These are phyloP conservation scores for Tricholomella constricta DNA, from an alignment of 768 basidiomycete genomes.

Conservation along the genomic window DNA sequence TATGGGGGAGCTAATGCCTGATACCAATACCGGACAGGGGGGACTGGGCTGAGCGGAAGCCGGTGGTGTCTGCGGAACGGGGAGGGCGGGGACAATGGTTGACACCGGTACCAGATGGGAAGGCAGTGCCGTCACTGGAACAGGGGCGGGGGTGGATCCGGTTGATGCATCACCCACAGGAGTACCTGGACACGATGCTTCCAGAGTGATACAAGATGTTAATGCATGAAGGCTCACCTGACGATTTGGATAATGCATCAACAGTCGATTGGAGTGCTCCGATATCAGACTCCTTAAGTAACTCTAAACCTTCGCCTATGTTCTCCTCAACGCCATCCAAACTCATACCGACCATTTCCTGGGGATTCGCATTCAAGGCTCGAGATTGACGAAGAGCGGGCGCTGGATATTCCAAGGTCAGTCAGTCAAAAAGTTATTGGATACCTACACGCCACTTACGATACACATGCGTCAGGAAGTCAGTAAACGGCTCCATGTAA, in stretches of 20 bases:
- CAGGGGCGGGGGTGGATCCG: not conserved
- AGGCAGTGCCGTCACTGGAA: not conserved
- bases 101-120: not conserved
- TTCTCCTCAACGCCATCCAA: not conserved
- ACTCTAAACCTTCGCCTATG: not conserved
- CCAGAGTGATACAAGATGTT: not conserved
- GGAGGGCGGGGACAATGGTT: too few relatives aligned
- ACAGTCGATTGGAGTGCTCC: not conserved
- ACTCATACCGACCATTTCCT: not conserved
- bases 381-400: not conserved
- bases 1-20: too few relatives aligned
- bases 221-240: not conserved
- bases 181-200: not conserved
- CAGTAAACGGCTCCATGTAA: conserved; percentile 6
- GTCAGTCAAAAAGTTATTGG: not conserved
- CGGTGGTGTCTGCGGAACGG: too few relatives aligned
- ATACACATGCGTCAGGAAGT: conserved; percentile 4
- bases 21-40: too few relatives aligned
- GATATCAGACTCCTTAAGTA: not conserved
- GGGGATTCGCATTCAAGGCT: not conserved
- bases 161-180: not conserved
- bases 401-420: not conserved
- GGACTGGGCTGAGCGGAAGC: too few relatives aligned
- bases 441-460: not conserved
- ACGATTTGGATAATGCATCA: not conserved